Evolutionary conservation across 176 grass and related monocot species (phyloP).

Genomic region (Aechmea fasciata): DNA sequence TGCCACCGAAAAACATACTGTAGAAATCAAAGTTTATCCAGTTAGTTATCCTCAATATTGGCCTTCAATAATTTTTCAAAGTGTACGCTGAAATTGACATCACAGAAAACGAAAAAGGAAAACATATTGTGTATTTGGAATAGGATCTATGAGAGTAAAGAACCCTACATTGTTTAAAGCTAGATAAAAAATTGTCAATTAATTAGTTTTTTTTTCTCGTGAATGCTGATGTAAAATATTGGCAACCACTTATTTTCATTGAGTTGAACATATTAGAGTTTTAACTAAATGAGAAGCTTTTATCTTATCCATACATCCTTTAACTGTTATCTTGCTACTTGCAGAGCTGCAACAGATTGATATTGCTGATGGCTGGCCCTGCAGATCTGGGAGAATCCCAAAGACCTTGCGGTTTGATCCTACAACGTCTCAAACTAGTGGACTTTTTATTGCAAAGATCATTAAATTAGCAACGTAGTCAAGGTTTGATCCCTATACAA

Average conservation of each 20-base stretch:
- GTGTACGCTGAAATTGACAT: too few relatives aligned
- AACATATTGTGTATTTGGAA: background rate
- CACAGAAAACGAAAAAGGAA: too few relatives aligned
- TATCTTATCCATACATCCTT: background rate
- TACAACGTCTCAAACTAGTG: conserved; percentile 53
- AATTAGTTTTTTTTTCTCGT: too few relatives aligned
- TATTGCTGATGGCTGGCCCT: conserved; percentile 51
- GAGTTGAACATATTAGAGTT: background rate
- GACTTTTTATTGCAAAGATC: conserved; percentile 81
- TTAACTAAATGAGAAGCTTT: background rate
- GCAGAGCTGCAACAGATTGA: conserved; percentile 58
- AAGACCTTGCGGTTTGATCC: conserved; percentile 72
- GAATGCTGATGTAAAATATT: too few relatives aligned
- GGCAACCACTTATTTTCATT: background rate
- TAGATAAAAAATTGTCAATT: too few relatives aligned
- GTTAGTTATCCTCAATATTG: too few relatives aligned
- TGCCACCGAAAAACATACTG: background rate
- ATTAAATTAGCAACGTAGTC: conserved; percentile 36
- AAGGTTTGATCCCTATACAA: conserved; percentile 13
- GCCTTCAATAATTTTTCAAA: too few relatives aligned
- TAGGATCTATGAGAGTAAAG: too few relatives aligned
- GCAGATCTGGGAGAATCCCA: conserved; percentile 47
- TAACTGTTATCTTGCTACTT: conserved; percentile 6
- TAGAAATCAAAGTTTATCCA: too few relatives aligned
- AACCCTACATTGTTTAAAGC: too few relatives aligned